Evolutionary conservation across 83 land plant species (phyloP).

Genomic region (Thuja plicata): DNA sequence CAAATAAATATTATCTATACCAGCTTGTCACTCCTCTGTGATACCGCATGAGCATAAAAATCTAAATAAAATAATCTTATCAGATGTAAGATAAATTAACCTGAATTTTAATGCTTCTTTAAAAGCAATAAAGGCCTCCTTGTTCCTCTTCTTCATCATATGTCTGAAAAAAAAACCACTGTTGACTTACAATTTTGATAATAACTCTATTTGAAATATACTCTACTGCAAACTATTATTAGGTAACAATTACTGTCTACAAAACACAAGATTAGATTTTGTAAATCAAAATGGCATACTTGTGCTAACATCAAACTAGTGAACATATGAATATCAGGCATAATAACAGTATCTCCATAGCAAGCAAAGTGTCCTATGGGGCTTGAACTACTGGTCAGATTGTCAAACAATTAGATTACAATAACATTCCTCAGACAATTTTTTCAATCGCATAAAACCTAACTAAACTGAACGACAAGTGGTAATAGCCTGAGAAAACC

Average conservation of each 20-base stretch:
- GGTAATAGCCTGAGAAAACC: not conserved
- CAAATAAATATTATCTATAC: not conserved
- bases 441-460: not conserved
- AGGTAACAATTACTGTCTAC: not conserved
- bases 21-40: not conserved
- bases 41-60: not conserved
- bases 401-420: not conserved
- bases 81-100: conserved; percentile 24
- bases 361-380: not conserved
- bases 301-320: not conserved
- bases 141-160: conserved; percentile 78
- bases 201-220: not conserved
- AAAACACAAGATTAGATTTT: not conserved
- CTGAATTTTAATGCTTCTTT: conserved; percentile 91
- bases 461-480: not conserved
- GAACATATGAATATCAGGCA: not conserved
- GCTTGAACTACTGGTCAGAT: not conserved
- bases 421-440: not conserved
- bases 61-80: not conserved
- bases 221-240: not conserved
- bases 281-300: not conserved
- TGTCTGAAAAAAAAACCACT: conserved; percentile 48
- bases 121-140: conserved; percentile 84
- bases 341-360: not conserved
- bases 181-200: not conserved